Evolutionary conservation across 768 basidiomycete genomes (phyloP).

Genomic region (Tremella yokohamensis): DNA sequence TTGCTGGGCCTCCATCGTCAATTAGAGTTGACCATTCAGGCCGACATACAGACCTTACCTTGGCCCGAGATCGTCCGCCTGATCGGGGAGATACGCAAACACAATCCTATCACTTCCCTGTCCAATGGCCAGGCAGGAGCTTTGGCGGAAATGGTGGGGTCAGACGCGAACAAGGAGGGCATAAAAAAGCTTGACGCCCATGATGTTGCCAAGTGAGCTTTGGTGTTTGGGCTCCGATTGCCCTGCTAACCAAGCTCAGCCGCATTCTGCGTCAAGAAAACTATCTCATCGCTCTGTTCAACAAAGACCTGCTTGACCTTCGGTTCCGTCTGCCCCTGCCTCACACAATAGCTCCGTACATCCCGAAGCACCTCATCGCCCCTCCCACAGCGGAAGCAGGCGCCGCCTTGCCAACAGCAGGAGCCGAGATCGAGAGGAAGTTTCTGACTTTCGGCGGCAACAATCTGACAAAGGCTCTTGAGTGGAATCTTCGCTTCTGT

Average conservation of each 20-base stretch:
- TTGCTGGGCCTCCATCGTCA: background rate
- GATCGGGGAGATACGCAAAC: constrained; percentile 81
- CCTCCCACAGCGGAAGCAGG: constrained; percentile 8
- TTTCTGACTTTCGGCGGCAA: constrained; percentile 56
- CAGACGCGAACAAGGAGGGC: constrained; percentile 53
- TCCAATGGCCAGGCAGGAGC: constrained; percentile 52
- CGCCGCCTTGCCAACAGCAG: background rate
- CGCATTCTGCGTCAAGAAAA: constrained; percentile 98
- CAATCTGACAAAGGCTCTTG: constrained; percentile 80
- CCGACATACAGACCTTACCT: constrained; percentile 93
- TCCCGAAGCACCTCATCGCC: constrained; percentile 34
- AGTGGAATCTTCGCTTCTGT: constrained; percentile 97
- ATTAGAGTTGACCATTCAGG: constrained; percentile 55
- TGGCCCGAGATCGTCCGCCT: constrained; percentile 93
- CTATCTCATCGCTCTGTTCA: constrained; percentile 95
- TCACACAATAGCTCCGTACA: constrained; percentile 17
- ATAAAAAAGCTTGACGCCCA: constrained; percentile 85
- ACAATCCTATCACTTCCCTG: constrained; percentile 84
- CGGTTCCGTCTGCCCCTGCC: constrained; percentile 68
- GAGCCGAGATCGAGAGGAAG: constrained; percentile 59
- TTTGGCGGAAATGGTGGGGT: constrained; percentile 54
- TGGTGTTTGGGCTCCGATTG: background rate
- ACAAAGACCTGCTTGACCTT: constrained; percentile 89
- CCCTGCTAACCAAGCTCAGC: constrained; percentile 27
- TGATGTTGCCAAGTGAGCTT: constrained; percentile 75